Evolutionary conservation across 768 basidiomycete species (phyloP).

Genomic region (Boletellus ananas): DNA sequence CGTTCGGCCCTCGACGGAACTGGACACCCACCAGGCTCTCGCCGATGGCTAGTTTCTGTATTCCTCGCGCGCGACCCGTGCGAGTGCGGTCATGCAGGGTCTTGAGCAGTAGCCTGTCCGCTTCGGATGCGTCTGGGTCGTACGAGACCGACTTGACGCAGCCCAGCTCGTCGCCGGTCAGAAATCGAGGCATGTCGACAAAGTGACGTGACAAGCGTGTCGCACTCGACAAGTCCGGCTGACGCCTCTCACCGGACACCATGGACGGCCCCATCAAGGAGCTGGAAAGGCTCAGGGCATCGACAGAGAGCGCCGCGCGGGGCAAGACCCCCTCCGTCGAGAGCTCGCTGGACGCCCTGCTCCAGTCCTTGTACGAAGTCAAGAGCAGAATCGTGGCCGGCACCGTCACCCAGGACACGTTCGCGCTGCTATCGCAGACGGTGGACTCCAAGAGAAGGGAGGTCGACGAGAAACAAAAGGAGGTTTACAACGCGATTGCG

Average conservation of each 20-base stretch:
- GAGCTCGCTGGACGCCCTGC: constrained; percentile 61
- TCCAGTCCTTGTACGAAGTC: constrained; percentile 53
- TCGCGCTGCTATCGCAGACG: constrained; percentile 49
- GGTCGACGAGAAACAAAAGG: constrained; percentile 85
- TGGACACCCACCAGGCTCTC: constrained; percentile 36
- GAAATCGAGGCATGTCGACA: constrained; percentile 57
- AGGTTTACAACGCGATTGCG: constrained; percentile 72
- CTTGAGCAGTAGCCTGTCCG: constrained; percentile 33
- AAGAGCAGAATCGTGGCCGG: constrained; percentile 51
- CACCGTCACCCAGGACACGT: constrained; percentile 44
- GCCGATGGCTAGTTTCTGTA: constrained; percentile 39
- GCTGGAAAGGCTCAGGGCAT: constrained; percentile 69
- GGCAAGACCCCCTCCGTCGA: constrained; percentile 52
- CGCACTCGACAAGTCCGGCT: not conserved
- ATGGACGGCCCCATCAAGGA: constrained; percentile 82
- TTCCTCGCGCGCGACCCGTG: constrained; percentile 32
- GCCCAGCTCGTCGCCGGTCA: constrained; percentile 77
- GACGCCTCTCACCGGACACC: constrained; percentile 4
- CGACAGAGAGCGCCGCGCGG: constrained; percentile 45
- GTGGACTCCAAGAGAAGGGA: constrained; percentile 78
- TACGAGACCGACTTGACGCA: constrained; percentile 62
- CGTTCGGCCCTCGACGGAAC: constrained; percentile 8
- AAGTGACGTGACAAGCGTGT: constrained; percentile 22
- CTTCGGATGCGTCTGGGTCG: constrained; percentile 24
- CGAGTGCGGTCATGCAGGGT: constrained; percentile 33